These are phyloP conservation scores for Vinca minor DNA, from an alignment of 257 asterid species.

Conservation along the genomic window DNA sequence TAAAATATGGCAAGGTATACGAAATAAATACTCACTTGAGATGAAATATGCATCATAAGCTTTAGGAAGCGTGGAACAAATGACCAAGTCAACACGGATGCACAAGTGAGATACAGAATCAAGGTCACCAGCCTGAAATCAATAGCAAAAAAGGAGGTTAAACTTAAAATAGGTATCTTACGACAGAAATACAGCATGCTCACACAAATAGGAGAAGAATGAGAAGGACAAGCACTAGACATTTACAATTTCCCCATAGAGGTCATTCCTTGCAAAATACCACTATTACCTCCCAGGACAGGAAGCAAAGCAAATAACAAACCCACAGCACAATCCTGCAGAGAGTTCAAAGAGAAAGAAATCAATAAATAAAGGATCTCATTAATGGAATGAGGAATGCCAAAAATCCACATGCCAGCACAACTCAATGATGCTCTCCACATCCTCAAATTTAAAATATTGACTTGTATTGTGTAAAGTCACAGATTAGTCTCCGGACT, in stretches of 20 bases:
- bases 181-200: not conserved
- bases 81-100: constrained; percentile 71
- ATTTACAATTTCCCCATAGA: constrained; percentile 90
- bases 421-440: not conserved
- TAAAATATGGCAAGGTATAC: constrained; percentile 2
- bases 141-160: constrained; percentile 14
- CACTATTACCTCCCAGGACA: constrained; percentile 82
- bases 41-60: constrained; percentile 75
- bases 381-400: not conserved
- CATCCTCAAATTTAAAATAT: not conserved
- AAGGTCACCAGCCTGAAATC: constrained; percentile 62
- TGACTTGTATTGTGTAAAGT: not conserved
- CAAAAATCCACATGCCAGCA: not conserved
- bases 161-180: not conserved
- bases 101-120: constrained; percentile 54
- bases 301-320: constrained; percentile 91
- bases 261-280: constrained; percentile 69
- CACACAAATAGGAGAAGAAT: constrained; percentile 13
- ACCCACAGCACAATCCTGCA: constrained; percentile 94
- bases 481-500: not conserved
- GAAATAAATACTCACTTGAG: constrained; percentile 55
- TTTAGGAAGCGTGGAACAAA: constrained; percentile 77
- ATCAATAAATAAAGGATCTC: not conserved
- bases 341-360: constrained; percentile 1
- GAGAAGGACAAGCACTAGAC: constrained; percentile 3